Base-by-base conservation (phyloP, 2,329 filamentous ascomycete genomes). In the Helotiales sp. region DNA sequence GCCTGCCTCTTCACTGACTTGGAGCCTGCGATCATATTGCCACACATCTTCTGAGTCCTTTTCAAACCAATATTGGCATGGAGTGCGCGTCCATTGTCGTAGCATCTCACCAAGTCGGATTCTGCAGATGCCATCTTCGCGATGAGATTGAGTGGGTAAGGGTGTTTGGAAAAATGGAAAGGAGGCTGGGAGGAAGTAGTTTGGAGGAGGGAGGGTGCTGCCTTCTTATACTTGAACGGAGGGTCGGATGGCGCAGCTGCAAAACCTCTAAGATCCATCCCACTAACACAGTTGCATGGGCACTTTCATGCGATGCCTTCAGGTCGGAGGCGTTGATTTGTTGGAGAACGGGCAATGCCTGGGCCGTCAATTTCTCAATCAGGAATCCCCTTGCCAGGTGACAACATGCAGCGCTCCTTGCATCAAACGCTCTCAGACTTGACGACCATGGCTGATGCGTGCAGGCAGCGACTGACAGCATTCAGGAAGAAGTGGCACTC, bases 161-260 rank as follows among this genome's bases (percentile, higher is more conserved):
- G n/a, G 38, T 42, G n/a, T 42, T 42, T 57, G 42, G 36, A 54
- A 60, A 60, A 60, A 57, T 57, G 25, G 50, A 57, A 60, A 60
- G 50, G 46, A 57, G 33, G 42, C 38, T 57, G 30, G 40, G 47
- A 58, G 52, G 59, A 59, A 61, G 56, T 56, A 56, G 52, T 59
- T 59, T 61, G 40, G 52, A 52, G 34, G 48, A 33, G 49, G 47
- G 51, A 52, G 24, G 24, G 52, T 54, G 36, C 44, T 57, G 53
- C 50, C 36, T 46, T 59, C 53, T 62, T 61, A 61, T 61, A 61
- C 55, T 61, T 59, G 47, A 61, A 61, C 52, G 40, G 53, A 62
- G 53, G 50, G 57, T 62, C 54, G 12, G 57, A 62, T 62, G 40
- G 57, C 53, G 57, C 54, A 59, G 53, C 57, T 62, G 46, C 46